phyloP scores from a whole-genome alignment of 345 rosid genomes.

The Arabis hirsuta region DNA sequence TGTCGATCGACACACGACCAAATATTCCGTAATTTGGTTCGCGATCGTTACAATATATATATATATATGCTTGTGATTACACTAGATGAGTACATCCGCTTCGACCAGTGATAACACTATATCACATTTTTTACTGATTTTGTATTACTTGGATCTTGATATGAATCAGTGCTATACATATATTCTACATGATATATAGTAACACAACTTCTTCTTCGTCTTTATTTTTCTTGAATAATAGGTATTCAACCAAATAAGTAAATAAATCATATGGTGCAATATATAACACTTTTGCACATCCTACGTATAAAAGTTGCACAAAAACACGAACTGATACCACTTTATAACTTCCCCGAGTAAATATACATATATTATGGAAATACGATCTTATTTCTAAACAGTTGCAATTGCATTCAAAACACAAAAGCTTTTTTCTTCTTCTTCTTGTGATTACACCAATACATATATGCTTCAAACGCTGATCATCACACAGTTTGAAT shows the following conservation, averaged over 20 bases:
- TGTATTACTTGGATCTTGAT: neutral
- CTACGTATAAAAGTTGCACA: neutral
- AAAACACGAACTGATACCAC: neutral
- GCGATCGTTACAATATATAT: too few species aligned
- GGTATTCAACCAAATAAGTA: slow-evolving; percentile 15
- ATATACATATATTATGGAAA: neutral
- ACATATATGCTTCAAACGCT: slow-evolving; percentile 18
- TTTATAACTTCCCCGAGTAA: neutral
- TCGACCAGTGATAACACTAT: neutral
- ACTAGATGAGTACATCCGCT: neutral
- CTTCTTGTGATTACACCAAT: neutral
- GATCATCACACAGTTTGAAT: slow-evolving; percentile 3
- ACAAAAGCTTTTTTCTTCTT: slow-evolving; percentile 12
- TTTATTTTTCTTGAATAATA: slow-evolving; percentile 2
- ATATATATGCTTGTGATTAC: too few species aligned
- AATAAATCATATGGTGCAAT: neutral
- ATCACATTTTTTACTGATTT: neutral
- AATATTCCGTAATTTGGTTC: too few species aligned
- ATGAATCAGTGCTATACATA: neutral
- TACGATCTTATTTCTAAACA: slow-evolving; percentile 24
- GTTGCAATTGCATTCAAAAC: slow-evolving; percentile 21
- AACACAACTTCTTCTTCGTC: too few species aligned
- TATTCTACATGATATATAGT: neutral
- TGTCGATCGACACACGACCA: too few species aligned
- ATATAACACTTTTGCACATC: neutral